Conservation (phyloP, 441 rosid genomes). For the Adansonia rubrostipa region DNA sequence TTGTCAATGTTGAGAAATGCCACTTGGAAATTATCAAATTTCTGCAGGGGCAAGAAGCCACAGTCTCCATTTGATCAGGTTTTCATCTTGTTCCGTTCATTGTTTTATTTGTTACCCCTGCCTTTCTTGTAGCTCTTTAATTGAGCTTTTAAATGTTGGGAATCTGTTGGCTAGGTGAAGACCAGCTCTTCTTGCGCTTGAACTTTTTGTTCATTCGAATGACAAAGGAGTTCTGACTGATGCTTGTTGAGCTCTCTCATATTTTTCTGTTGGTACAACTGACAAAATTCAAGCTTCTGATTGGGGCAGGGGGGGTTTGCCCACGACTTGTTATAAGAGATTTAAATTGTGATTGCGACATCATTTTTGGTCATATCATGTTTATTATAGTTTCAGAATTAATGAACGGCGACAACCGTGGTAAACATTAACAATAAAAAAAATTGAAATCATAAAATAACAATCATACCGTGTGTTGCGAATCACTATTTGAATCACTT, state of each 20-base stretch:
- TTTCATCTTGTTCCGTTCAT: slow-evolving; percentile 1
- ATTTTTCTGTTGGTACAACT: slow-evolving; percentile 72
- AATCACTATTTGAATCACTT: no score
- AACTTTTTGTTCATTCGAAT: slow-evolving; percentile 57
- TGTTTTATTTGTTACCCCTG: not conserved
- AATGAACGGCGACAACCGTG: no score
- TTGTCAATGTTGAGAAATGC: slow-evolving; percentile 79
- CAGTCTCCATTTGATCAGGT: slow-evolving; percentile 73
- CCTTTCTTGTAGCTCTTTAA: not conserved
- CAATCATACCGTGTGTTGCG: no score
- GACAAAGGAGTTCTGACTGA: slow-evolving; percentile 75
- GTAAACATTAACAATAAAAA: no score
- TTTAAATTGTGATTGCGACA: no score
- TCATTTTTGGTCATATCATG: no score
- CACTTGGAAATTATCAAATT: slow-evolving; percentile 29
- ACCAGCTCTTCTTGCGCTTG: slow-evolving; percentile 66
- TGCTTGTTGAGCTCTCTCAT: slow-evolving; percentile 75
- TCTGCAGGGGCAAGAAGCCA: slow-evolving; percentile 68
- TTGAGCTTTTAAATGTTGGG: not conserved
- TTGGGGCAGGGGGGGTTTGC: slow-evolving; percentile 60
- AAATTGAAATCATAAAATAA: no score
- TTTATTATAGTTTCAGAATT: no score
- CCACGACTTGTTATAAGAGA: slow-evolving; percentile 39
- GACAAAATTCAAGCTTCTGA: slow-evolving; percentile 72
- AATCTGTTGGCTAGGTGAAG: slow-evolving; percentile 44